A percentile compares a stretch with the other conserved stretches of the same genome.
Conservation (phyloP, 495 filamentous ascomycete species). For the Annulohypoxylon maeteangense region DNA sequence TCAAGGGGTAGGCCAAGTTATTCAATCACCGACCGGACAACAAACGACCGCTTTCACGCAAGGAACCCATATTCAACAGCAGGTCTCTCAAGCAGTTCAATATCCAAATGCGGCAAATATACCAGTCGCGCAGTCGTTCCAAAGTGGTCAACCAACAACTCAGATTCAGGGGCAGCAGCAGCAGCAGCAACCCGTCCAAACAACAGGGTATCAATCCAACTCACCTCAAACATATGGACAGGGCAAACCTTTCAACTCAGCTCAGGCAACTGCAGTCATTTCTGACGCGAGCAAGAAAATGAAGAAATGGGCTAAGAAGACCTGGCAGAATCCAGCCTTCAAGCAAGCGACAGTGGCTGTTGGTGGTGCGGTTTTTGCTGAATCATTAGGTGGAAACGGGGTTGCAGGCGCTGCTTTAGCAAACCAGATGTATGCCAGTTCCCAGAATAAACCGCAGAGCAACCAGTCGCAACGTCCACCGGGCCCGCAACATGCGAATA, state of each 20-base stretch:
- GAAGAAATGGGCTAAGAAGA: conserved; percentile 48
- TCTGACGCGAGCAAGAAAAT: conserved; percentile 44
- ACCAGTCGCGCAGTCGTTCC: conserved; percentile 6
- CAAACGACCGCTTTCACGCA: background rate
- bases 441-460: conserved; percentile 20
- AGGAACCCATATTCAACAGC: conserved; percentile 8
- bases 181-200: conserved; percentile 15
- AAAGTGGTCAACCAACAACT: conserved; percentile 9
- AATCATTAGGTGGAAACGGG: conserved; percentile 38
- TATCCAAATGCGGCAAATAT: background rate
- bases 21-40: conserved; percentile 17
- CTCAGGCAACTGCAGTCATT: conserved; percentile 39
- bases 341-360: conserved; percentile 41
- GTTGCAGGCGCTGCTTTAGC: conserved; percentile 39
- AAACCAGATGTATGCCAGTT: conserved; percentile 26
- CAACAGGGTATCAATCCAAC: background rate
- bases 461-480: conserved; percentile 36
- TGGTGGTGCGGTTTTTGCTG: conserved; percentile 40
- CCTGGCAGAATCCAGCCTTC: conserved; percentile 41
- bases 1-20: conserved; percentile 9
- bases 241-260: conserved; percentile 34
- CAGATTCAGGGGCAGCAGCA: conserved; percentile 13
- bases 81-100: conserved; percentile 20
- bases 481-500: conserved; percentile 36
- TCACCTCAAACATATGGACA: conserved; percentile 14